Evolutionary conservation across 257 asterid species (phyloP), one percentile per base, ranked within the genome.

Genomic region (Solanum tarijense): DNA sequence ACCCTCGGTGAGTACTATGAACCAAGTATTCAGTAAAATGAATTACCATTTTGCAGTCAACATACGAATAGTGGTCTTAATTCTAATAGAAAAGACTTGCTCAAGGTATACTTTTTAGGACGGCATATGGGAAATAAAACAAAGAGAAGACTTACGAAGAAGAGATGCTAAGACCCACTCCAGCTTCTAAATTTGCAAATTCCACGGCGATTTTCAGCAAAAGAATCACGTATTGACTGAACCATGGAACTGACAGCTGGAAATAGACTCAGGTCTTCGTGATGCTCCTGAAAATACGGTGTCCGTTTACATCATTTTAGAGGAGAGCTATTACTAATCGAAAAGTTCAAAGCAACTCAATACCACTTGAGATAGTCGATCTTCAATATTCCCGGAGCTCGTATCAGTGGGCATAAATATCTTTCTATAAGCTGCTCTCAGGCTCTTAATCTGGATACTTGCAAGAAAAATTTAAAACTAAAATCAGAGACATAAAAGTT

Each of bases 371-470:
- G 90, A 60, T 83, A 96, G 93, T 14, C 98, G 99, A 31, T 96
- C 98, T 79, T 93, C 98, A 86, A 96, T 88, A 91, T 93, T 89
- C 86, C 87, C 88, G 20, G 84, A 41, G 55, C 87, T 86, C 62
- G 89, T 92, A 89, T 90, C 89, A 32, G 85, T 87, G 46, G 96
- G 92, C 94, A 96, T 92, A 89, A 97, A 97, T 89, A 96, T 88
- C 90, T 91, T 96, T 90, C 98, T 91, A 88, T 97, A 95, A 86
- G 98, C 98, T 87, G 93, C 93, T 92, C 97, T 92, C 86, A 97
- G 94, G 93, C 95, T 94, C 92, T 92, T 94, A 82, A 96, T 91
- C 98, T 96, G 91, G 73, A 85, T 79, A 58, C 36, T 78, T 81
- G 84, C 65, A 73, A 68, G 36, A 91, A 69, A 87, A 72, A 29